Conservation (phyloP, 257 asterid species). For the Fraxinus anomala region DNA sequence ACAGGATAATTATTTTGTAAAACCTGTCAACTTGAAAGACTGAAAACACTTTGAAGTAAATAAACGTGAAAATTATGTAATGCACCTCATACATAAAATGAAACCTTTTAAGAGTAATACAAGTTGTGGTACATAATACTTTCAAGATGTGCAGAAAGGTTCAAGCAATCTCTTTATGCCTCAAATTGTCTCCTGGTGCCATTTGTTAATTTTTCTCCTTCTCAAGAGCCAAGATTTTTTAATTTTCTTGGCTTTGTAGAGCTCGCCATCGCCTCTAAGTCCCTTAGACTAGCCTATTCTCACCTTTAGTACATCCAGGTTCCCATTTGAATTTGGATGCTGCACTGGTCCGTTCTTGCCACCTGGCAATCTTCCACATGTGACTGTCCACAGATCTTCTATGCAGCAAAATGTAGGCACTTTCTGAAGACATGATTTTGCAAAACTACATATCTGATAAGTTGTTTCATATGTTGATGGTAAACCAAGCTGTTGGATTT, state of each 20-base stretch:
- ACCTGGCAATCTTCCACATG: neutral
- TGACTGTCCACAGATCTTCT: neutral
- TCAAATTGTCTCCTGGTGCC: neutral
- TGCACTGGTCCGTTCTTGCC: neutral
- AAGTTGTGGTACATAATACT: neutral
- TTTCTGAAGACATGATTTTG: neutral
- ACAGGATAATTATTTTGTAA: neutral
- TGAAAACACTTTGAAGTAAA: neutral
- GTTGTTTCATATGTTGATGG: neutral
- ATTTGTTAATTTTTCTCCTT: neutral
- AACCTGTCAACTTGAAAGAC: neutral
- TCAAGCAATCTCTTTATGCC: neutral
- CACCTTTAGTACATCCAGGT: neutral
- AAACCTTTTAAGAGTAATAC: neutral
- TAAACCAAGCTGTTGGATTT: neutral
- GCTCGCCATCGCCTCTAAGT: neutral
- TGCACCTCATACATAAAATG: neutral
- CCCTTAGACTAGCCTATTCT: neutral
- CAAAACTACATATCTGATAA: neutral
- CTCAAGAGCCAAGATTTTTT: neutral
- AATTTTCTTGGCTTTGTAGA: neutral
- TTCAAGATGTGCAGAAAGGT: neutral
- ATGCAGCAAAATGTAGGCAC: neutral
- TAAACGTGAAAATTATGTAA: neutral
- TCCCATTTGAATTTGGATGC: neutral